Conservation (phyloP, 2,329 filamentous ascomycete genomes). For the Periconia macrospinosa region DNA sequence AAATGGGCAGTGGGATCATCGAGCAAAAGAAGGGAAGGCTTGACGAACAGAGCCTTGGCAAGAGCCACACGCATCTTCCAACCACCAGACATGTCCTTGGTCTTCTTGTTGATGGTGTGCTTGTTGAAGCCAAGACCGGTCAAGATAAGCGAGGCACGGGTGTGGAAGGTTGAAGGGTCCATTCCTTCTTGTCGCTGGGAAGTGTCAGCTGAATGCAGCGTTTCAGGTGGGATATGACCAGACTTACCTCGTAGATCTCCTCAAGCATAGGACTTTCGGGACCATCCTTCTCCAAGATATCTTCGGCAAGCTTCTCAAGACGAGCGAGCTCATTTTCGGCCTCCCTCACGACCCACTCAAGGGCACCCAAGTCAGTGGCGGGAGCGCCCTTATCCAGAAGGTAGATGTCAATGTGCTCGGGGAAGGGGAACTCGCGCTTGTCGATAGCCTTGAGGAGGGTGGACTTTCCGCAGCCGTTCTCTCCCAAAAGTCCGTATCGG, state of each 20-base stretch:
- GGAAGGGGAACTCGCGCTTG: constrained; percentile 91
- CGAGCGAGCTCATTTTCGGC: constrained; percentile 90
- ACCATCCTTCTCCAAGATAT: constrained; percentile 86
- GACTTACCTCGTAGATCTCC: constrained; percentile 89
- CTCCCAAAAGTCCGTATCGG: constrained; percentile 91
- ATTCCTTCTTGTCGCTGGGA: constrained; percentile 92
- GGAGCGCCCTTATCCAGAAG: constrained; percentile 96
- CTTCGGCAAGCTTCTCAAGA: constrained; percentile 85
- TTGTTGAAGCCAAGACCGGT: constrained; percentile 99
- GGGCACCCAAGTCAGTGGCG: constrained; percentile 81
- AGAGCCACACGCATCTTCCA: constrained; percentile 99
- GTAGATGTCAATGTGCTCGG: constrained; percentile 97
- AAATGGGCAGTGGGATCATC: constrained; percentile 99
- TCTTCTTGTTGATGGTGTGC: constrained; percentile 96
- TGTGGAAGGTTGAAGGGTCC: constrained; percentile 96
- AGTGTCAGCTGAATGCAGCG: constrained; percentile 15
- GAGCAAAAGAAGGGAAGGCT: constrained; percentile 91
- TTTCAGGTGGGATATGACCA: background rate
- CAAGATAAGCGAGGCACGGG: constrained; percentile 91
- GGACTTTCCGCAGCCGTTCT: constrained; percentile 99
- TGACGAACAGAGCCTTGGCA: constrained; percentile 96
- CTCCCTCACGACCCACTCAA: constrained; percentile 97
- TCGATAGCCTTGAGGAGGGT: constrained; percentile 96
- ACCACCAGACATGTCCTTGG: constrained; percentile 99
- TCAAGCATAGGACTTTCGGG: constrained; percentile 88